Conservation (phyloP, 164 flowering plant species). For the Aristolochia contorta region DNA sequence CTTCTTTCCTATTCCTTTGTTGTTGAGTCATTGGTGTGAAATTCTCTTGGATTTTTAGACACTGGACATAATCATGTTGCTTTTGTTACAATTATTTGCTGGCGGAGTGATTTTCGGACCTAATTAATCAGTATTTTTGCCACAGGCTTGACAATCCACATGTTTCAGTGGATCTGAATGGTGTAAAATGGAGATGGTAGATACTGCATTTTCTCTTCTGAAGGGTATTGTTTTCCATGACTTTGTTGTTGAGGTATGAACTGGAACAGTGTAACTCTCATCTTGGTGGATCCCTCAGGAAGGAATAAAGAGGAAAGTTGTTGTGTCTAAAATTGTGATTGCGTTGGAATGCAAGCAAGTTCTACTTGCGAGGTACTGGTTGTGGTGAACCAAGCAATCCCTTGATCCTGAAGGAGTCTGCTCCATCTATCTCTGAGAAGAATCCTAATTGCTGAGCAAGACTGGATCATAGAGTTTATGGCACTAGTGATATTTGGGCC, state of each 20-base stretch:
- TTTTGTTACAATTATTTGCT: too few species aligned
- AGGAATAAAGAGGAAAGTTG: constrained; percentile 88
- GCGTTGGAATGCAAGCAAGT: constrained; percentile 87
- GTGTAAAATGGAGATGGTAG: too few species aligned
- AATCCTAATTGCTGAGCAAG: constrained; percentile 84
- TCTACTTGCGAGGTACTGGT: constrained; percentile 76
- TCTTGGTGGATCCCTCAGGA: constrained; percentile 76
- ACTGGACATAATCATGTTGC: too few species aligned
- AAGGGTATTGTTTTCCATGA: constrained; percentile 70
- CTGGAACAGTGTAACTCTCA: constrained; percentile 58
- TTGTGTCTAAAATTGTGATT: constrained; percentile 66
- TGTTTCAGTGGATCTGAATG: too few species aligned
- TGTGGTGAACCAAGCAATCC: constrained; percentile 86
- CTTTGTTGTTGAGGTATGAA: constrained; percentile 71
- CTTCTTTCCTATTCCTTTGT: too few species aligned
- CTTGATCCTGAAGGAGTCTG: constrained; percentile 70
- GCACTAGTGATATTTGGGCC: too few species aligned
- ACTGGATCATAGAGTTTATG: constrained; percentile 49
- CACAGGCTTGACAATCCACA: too few species aligned
- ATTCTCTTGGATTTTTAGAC: too few species aligned
- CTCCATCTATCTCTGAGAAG: constrained; percentile 77
- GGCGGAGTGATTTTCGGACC: too few species aligned
- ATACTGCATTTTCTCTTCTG: not conserved
- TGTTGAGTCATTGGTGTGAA: too few species aligned
- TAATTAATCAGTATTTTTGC: too few species aligned